These are phyloP conservation scores for Crucihimalaya himalaica DNA, from an alignment of 345 rosid species.

Conservation along the genomic window DNA sequence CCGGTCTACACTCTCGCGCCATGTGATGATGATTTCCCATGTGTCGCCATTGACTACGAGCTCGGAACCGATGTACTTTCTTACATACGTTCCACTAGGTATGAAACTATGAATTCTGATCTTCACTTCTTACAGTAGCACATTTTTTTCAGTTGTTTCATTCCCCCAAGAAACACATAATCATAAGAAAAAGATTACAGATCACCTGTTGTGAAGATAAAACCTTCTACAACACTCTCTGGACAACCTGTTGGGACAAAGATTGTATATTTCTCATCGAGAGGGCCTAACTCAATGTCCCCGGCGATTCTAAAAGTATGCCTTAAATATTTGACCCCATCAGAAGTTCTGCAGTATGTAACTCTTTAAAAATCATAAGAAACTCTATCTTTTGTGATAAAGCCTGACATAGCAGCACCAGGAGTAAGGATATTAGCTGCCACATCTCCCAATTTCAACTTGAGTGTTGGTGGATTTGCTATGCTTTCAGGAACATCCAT, in stretches of 20 bases:
- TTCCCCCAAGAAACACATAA: neutral
- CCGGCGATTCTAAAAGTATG: constrained; percentile 31
- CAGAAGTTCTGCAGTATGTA: neutral
- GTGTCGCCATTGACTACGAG: constrained; percentile 38
- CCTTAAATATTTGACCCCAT: neutral
- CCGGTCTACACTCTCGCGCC: constrained; percentile 30
- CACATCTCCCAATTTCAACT: constrained; percentile 17
- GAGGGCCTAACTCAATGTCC: constrained; percentile 51
- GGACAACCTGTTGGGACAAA: constrained; percentile 32
- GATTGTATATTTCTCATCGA: constrained; percentile 38
- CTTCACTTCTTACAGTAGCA: neutral
- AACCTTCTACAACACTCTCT: constrained; percentile 3
- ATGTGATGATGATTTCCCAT: constrained; percentile 40
- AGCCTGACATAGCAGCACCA: constrained; percentile 49
- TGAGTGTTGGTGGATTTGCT: constrained; percentile 9
- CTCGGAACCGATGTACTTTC: constrained; percentile 41
- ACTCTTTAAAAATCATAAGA: neutral
- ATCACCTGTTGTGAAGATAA: constrained; percentile 30
- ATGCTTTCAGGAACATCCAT: constrained; percentile 41
- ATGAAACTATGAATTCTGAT: constrained; percentile 4
- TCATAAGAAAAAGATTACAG: constrained; percentile 5
- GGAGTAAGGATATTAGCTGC: constrained; percentile 45
- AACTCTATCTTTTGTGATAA: neutral
- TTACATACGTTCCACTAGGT: constrained; percentile 44
- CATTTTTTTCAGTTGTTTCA: neutral